A percentile compares a stretch with the other conserved stretches of the same genome.
Evolutionary conservation across 140 eudicot genomes (phyloP).

Genomic region (Anethum foeniculum): DNA sequence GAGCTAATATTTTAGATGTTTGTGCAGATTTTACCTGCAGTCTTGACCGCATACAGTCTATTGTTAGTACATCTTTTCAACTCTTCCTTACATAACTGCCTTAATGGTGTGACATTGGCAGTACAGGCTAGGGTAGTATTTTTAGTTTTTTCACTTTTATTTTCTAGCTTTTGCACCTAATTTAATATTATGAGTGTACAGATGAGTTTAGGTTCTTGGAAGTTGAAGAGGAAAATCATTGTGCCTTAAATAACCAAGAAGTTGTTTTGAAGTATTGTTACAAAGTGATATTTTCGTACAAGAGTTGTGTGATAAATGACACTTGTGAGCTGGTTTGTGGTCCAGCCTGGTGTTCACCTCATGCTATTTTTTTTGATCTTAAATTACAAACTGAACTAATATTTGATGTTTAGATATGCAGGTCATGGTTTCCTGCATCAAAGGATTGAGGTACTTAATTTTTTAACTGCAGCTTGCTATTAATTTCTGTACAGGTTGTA

Average conservation of each 20-base stretch:
- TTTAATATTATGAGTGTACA: background rate
- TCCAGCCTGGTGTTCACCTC: background rate
- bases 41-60: background rate
- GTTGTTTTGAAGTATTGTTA: background rate
- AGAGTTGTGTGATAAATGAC: background rate
- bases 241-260: background rate
- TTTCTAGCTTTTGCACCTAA: background rate
- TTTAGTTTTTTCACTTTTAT: background rate
- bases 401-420: conserved; percentile 38
- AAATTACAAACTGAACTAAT: conserved; percentile 19
- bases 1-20: background rate
- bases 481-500: conserved; percentile 45
- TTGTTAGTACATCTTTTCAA: background rate
- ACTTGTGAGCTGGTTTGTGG: conserved; percentile 21
- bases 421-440: conserved; percentile 57
- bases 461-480: conserved; percentile 23
- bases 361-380: background rate
- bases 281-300: background rate
- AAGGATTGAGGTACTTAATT: conserved; percentile 14
- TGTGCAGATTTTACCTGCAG: conserved; percentile 10
- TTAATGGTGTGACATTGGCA: background rate
- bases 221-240: background rate
- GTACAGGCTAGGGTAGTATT: background rate
- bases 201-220: background rate
- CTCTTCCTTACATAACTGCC: background rate